phyloP scores from a whole-genome alignment of 1,284 basidiomycete species.

The Moniliella sp. region DNA sequence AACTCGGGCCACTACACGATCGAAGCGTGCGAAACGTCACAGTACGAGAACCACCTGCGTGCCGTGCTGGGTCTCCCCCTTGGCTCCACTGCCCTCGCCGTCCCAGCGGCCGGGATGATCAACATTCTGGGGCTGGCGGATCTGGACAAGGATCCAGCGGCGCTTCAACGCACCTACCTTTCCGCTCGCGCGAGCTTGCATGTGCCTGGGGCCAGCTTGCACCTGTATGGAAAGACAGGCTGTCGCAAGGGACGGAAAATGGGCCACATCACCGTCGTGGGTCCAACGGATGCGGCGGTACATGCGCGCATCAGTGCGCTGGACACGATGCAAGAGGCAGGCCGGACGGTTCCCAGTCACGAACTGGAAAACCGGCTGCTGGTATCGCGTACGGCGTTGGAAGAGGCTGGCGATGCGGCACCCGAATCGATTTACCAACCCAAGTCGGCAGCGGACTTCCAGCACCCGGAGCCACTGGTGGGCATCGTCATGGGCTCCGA shows the following conservation, averaged over 20 bases:
- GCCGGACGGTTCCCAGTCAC: too few relatives aligned
- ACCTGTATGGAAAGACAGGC: conserved; percentile 80
- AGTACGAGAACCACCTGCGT: conserved; percentile 92
- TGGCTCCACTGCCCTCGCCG: conserved; percentile 68
- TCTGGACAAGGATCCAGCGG: conserved; percentile 17
- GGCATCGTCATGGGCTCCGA: conserved; percentile 97
- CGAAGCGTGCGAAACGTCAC: conserved; percentile 81
- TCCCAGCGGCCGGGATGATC: conserved; percentile 73
- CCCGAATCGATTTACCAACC: too few relatives aligned
- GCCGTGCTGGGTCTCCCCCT: conserved; percentile 79
- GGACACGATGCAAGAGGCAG: too few relatives aligned
- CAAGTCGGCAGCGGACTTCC: conserved; percentile 33
- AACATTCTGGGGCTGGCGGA: conserved; percentile 50
- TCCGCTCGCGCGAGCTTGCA: conserved; percentile 26
- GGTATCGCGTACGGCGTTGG: too few relatives aligned
- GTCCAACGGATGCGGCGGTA: conserved; percentile 56
- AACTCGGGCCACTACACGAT: conserved; percentile 99
- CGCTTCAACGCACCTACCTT: conserved; percentile 24
- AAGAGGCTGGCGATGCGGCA: too few relatives aligned
- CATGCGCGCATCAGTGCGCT: too few relatives aligned
- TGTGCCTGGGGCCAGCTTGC: conserved; percentile 57
- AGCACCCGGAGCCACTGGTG: conserved; percentile 51
- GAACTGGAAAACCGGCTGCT: too few relatives aligned
- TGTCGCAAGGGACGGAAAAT: conserved; percentile 81
- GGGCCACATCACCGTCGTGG: conserved; percentile 86